Evolutionary conservation across 768 basidiomycete species (phyloP), one percentile per base, ranked within the genome.

Genomic region (Baorangia bicolor): DNA sequence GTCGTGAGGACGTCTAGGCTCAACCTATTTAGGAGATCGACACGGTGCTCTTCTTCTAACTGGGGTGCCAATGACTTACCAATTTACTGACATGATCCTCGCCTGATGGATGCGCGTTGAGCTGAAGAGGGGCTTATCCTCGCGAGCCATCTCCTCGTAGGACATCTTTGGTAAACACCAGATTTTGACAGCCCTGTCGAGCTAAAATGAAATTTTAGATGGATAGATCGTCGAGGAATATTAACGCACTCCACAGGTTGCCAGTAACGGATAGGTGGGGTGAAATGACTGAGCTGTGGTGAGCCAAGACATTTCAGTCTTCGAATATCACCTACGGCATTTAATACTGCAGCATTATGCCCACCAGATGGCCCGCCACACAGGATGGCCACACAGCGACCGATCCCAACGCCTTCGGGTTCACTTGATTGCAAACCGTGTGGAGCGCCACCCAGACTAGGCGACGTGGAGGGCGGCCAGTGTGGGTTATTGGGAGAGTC

Each of bases 121-220:
- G 60, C 84, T 87, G 64, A 90, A 91, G 3, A 92, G 66, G 0
- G 90, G 89, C 57, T 90, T 91, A 56, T 92, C 89, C 66, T 87
- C 85, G 33, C 87, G 77, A 45, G 75, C 72, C 47, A 85, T 71
- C 47, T 67, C 57, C n/a, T 75, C 68, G 3, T 58, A 50, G 20
- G 73, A 66, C 33, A 69, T 73, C 2, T 68, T 70, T 25, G 81
- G 78, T 20, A 87, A 69, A 43, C 77, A 73, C 90, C 90, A 92
- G 7, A 92, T 88, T 69, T 91, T 91, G 33, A 90, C 81, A 3
- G 77, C 73, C 55, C 88, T 80, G 59, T 92, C 90, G 60, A 90
- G 75, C 90, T 92, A 50, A 14, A 53, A 33, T 25, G 16, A 4
- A 23, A 21, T 2, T 14, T 54, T 34, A 61, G 49, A 59, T 28